Base-by-base conservation (phyloP, 108 stramenopile genomes). In the Discostella pseudostelligera region DNA sequence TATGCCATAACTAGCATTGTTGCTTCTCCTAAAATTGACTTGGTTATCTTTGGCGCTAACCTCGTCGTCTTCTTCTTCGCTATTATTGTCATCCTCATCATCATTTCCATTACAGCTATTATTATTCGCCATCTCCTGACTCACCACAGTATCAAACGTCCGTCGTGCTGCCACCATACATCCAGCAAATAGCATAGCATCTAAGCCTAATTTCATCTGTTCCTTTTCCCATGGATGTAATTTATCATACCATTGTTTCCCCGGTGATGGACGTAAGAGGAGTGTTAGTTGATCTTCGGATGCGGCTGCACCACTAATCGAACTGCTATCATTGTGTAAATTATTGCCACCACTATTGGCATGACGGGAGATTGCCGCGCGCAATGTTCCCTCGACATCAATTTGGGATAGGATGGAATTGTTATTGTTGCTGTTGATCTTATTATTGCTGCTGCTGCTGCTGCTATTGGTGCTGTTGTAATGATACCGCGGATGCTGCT, bases 141-240 rank as follows among this genome's bases (percentile, higher is more conserved):
- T 43, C 3, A 85, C 87, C 1, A 85, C 50, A 0, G 80, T 76
- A 71, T 88, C 87, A 57, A 74, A 86, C 19, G 69, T 79, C 46
- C 79, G 47, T 39, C 76, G 59, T 12, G 87, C 87, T 9, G 87
- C 83, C 12, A 76, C 62, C 81, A 88, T 86, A 47, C 84, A 84
- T 43, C 87, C 87, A 7, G 83, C 79, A 56, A 83, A 86, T 28
- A 82, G 44, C 9, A 88, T 60, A 0, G 87, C 87, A 10, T 79
- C 72, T 3, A 88, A 69, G 5, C 87, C 87, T 26, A 65, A 32
- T 49, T 88, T 72, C 11, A 88, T 68, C 29, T 80, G 67, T n/a
- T 59, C 50, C 46, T 74, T 78, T 55, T 87, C 80, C 0, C 62
- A 29, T 12, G 59, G 44, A 13, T 77, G 49, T 10, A 80, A 22